phyloP scores from a whole-genome alignment of 2,329 filamentous ascomycete species.

The Dothiorella sarmentorum region DNA sequence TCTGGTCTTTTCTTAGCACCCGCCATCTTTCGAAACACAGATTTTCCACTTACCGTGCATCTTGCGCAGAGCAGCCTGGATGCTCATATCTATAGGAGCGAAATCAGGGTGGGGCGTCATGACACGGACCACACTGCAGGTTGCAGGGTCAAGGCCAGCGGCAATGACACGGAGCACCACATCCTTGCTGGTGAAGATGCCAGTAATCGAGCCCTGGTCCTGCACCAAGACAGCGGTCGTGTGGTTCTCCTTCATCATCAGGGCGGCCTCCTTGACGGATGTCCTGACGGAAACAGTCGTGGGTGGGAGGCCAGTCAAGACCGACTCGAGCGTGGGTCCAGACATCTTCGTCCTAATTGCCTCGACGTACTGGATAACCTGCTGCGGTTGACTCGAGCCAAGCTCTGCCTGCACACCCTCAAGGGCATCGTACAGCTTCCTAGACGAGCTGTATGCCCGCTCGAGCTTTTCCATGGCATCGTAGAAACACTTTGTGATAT shows the following conservation, averaged over 20 bases:
- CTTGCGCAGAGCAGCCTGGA: conserved; percentile 94
- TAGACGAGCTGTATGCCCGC: conserved; percentile 94
- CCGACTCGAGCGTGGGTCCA: conserved; percentile 90
- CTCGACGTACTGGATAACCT: conserved; percentile 99
- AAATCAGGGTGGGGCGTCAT: conserved; percentile 99
- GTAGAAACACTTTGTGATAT: conserved; percentile 99
- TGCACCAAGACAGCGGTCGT: conserved; percentile 95
- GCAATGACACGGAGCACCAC: conserved; percentile 97
- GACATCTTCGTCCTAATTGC: conserved; percentile 96
- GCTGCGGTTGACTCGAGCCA: conserved; percentile 91
- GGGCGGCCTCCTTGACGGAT: conserved; percentile 91
- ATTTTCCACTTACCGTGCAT: conserved; percentile 76
- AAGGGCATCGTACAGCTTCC: conserved; percentile 93
- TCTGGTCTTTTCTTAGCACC: conserved; percentile 51
- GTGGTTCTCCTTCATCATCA: conserved; percentile 98
- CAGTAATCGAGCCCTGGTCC: conserved; percentile 94
- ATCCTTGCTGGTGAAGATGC: conserved; percentile 99
- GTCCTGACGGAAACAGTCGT: conserved; percentile 94
- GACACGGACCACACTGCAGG: conserved; percentile 95
- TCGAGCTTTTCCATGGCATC: conserved; percentile 99
- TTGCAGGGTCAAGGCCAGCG: conserved; percentile 87
- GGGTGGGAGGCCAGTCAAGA: conserved; percentile 85
- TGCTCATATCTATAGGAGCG: conserved; percentile 98
- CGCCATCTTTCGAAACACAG: background rate
- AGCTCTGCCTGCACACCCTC: conserved; percentile 98